phyloP scores from a whole-genome alignment of 805 yeast species.

The Kluyveromyces lactis region DNA sequence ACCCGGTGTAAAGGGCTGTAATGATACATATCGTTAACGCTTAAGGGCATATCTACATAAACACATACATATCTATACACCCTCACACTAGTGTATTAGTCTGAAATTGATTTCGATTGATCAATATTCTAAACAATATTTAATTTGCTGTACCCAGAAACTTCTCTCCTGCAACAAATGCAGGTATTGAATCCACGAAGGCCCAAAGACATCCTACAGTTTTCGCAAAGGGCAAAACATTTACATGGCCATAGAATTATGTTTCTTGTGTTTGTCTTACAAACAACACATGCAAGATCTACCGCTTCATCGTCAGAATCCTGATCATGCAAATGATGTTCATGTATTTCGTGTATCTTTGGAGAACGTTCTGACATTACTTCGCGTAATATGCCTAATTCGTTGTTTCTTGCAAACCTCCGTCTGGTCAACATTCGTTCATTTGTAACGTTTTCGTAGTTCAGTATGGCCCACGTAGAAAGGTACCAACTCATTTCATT shows the following conservation, averaged over 20 bases:
- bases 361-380: conserved; percentile 19
- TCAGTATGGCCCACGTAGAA: conserved; percentile 24
- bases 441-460: conserved; percentile 14
- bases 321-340: conserved; percentile 4
- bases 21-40: too few relatives aligned
- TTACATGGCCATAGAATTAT: conserved; percentile 89
- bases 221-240: conserved; percentile 82
- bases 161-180: conserved; percentile 74
- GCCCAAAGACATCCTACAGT: conserved; percentile 67
- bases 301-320: conserved; percentile 27
- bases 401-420: conserved; percentile 24
- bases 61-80: too few relatives aligned
- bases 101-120: too few relatives aligned
- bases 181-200: conserved; percentile 68
- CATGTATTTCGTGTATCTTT: conserved; percentile 11
- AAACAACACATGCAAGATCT: conserved; percentile 61
- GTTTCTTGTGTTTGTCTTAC: conserved; percentile 66
- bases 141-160: conserved; percentile 44
- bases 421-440: conserved; percentile 30
- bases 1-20: too few relatives aligned
- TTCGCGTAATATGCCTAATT: conserved; percentile 25
- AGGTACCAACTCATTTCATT: conserved; percentile 19
- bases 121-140: conserved; percentile 22
- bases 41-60: too few relatives aligned
- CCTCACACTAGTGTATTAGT: too few relatives aligned